phyloP scores from a whole-genome alignment of 2,329 filamentous ascomycete species.

The Ophiobolus disseminans region DNA sequence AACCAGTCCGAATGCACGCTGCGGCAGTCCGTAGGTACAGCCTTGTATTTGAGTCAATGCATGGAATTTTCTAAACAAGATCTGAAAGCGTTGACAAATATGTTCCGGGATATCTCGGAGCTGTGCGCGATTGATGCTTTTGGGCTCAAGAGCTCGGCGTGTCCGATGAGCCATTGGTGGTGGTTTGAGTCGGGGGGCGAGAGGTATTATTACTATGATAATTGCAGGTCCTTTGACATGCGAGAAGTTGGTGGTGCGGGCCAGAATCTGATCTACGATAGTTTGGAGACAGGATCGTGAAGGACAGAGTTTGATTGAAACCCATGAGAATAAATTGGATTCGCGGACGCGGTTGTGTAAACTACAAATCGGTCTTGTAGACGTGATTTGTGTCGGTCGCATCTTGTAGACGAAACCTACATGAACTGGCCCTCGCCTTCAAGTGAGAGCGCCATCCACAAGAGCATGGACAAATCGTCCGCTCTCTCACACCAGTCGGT shows the following conservation, averaged over 20 bases:
- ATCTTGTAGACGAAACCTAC: no score
- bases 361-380: no score
- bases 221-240: background rate
- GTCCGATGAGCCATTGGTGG: background rate
- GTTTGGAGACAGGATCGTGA: no score
- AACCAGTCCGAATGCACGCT: background rate
- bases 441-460: constrained; percentile 1
- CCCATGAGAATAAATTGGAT: no score
- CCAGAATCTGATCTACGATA: background rate
- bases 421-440: background rate
- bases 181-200: background rate
- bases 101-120: background rate
- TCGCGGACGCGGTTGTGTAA: no score
- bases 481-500: background rate
- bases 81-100: background rate
- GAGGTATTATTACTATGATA: background rate
- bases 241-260: background rate
- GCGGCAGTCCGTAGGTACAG: no score
- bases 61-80: background rate
- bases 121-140: background rate
- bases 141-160: background rate
- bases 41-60: background rate
- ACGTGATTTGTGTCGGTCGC: no score
- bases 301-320: no score
- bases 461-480: background rate